Percentiles rank a stretch among this genome's conserved stretches.
phyloP scores from a whole-genome alignment of 2,329 filamentous ascomycete genomes.

The Penicillium olsonii region DNA sequence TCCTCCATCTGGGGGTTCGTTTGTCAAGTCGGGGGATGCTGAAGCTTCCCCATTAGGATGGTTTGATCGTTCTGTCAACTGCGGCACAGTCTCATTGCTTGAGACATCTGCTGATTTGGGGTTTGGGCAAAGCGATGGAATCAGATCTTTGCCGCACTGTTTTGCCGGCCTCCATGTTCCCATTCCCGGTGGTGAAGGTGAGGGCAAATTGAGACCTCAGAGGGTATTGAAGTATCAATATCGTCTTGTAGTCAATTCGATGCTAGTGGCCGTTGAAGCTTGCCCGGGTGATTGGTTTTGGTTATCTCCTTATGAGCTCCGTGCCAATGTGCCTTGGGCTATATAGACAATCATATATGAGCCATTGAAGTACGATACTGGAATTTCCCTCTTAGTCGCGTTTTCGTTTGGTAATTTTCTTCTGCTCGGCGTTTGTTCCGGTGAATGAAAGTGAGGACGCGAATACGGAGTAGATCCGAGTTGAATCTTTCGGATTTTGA shows the following conservation, averaged over 20 bases:
- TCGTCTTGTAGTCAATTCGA: background rate
- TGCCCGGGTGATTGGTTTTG: too few relatives aligned
- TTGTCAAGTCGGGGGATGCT: background rate
- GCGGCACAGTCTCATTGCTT: background rate
- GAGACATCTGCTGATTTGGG: background rate
- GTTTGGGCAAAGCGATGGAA: background rate
- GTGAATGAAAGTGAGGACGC: too few relatives aligned
- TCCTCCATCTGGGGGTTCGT: constrained; percentile 9
- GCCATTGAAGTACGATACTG: too few relatives aligned
- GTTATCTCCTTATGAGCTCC: too few relatives aligned
- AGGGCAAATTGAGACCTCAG: background rate
- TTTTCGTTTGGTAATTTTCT: too few relatives aligned
- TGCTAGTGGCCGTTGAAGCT: background rate
- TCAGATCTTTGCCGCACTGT: background rate
- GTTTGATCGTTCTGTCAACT: background rate
- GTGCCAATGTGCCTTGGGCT: too few relatives aligned
- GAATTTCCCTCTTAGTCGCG: too few relatives aligned
- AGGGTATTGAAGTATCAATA: background rate
- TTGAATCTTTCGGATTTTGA: too few relatives aligned
- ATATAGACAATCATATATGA: too few relatives aligned
- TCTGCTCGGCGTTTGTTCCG: too few relatives aligned
- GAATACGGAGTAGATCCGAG: too few relatives aligned
- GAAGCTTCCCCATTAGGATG: background rate
- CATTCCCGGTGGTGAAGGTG: background rate
- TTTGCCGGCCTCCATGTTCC: background rate